A percentile compares a stretch with the other conserved stretches of the same genome.
Conservation (phyloP, 2,329 filamentous ascomycete genomes). For the Lachnellula arida region DNA sequence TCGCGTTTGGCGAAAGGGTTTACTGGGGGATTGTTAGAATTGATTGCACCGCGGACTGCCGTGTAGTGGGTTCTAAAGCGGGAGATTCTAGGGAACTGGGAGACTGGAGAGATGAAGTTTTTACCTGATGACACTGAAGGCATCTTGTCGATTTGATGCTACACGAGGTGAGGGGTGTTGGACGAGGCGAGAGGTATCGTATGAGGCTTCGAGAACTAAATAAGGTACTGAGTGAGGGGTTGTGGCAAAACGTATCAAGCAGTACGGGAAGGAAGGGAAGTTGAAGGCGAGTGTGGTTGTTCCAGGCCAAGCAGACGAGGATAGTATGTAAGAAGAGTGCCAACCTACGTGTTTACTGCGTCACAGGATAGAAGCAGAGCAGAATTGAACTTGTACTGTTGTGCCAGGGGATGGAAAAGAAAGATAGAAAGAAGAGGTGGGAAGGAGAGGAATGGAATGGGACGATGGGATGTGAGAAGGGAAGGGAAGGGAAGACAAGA, state of each 20-base stretch:
- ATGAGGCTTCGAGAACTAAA: too few relatives aligned
- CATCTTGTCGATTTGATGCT: background rate
- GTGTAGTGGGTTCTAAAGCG: background rate
- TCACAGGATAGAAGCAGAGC: too few relatives aligned
- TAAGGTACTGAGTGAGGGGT: too few relatives aligned
- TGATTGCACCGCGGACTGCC: background rate
- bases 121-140: background rate
- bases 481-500: background rate
- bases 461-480: background rate
- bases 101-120: background rate
- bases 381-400: too few relatives aligned
- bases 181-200: background rate
- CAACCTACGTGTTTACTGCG: too few relatives aligned
- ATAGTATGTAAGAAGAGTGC: too few relatives aligned
- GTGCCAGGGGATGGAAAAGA: background rate
- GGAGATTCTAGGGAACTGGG: too few relatives aligned
- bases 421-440: background rate
- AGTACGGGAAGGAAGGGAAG: too few relatives aligned
- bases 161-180: background rate
- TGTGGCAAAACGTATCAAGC: too few relatives aligned
- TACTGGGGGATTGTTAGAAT: conserved; percentile 39
- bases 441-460: background rate
- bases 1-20: conserved; percentile 75
- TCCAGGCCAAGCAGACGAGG: too few relatives aligned
- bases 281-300: too few relatives aligned